phyloP scores from a whole-genome alignment of 768 basidiomycete genomes.

The Termitomyces sp. region DNA sequence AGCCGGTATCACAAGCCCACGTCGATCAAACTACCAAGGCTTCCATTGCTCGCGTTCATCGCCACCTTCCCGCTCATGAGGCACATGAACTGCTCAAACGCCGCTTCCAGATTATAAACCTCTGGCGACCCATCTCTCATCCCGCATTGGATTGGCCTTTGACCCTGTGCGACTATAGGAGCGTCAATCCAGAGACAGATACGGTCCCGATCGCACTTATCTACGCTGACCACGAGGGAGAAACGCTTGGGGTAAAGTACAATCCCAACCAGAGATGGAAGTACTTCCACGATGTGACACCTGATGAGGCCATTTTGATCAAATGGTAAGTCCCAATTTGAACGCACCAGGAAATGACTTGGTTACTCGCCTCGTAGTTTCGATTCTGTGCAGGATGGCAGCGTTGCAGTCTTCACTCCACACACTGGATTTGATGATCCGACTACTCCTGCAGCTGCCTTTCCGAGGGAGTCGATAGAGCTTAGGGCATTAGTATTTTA shows the following conservation, averaged over 20 bases:
- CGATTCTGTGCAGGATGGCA: conserved; percentile 32
- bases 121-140: conserved; percentile 51
- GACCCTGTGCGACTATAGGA: conserved; percentile 36
- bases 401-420: conserved; percentile 50
- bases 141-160: conserved; percentile 46
- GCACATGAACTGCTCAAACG: conserved; percentile 25
- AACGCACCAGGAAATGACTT: not conserved
- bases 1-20: conserved; percentile 31
- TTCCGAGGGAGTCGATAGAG: conserved; percentile 54
- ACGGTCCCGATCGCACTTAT: conserved; percentile 36
- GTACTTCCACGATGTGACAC: conserved; percentile 37
- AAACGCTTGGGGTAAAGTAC: conserved; percentile 40
- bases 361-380: not conserved
- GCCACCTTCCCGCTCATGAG: conserved; percentile 32
- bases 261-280: conserved; percentile 46
- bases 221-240: conserved; percentile 45
- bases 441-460: conserved; percentile 41
- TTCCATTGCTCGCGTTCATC: conserved; percentile 28
- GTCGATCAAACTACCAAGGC: conserved; percentile 34
- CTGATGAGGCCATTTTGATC: conserved; percentile 44
- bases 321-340: conserved; percentile 36
- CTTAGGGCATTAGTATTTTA: conserved; percentile 61
- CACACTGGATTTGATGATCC: conserved; percentile 61
- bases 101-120: conserved; percentile 45
- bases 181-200: conserved; percentile 30